Evolutionary conservation across 1,284 basidiomycete species (phyloP).

Genomic region (Ganoderma multipileum): DNA sequence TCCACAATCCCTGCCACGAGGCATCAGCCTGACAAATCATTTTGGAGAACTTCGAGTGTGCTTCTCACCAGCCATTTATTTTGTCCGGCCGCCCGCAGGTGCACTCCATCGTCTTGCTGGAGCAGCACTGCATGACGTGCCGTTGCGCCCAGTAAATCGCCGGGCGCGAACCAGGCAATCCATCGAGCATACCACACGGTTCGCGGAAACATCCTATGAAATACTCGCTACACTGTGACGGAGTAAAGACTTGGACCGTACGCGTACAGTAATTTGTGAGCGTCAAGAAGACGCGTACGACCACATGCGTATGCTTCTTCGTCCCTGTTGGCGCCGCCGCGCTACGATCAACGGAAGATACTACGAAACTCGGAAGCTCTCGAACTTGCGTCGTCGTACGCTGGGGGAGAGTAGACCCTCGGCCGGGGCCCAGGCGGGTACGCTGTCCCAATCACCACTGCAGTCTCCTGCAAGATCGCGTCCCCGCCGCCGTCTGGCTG

Average conservation of each 20-base stretch:
- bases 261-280: background rate
- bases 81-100: background rate
- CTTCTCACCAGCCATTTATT: constrained; percentile 9
- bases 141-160: background rate
- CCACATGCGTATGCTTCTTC: background rate
- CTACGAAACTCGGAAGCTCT: constrained; percentile 24
- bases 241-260: background rate
- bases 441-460: constrained; percentile 28
- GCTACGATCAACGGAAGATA: constrained; percentile 24
- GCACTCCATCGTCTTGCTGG: background rate
- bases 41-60: background rate
- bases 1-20: constrained; percentile 8
- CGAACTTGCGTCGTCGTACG: constrained; percentile 31
- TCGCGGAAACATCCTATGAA: background rate
- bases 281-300: background rate
- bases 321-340: background rate
- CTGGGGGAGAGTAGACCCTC: constrained; percentile 28
- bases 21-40: constrained; percentile 14
- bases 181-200: background rate
- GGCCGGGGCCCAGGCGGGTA: constrained; percentile 30
- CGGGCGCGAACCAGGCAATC: background rate
- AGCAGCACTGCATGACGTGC: background rate
- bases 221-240: background rate
- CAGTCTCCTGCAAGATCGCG: constrained; percentile 22
- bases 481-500: constrained; percentile 18